phyloP scores from a whole-genome alignment of 306 rosid genomes.

The Abrus precatorius region DNA sequence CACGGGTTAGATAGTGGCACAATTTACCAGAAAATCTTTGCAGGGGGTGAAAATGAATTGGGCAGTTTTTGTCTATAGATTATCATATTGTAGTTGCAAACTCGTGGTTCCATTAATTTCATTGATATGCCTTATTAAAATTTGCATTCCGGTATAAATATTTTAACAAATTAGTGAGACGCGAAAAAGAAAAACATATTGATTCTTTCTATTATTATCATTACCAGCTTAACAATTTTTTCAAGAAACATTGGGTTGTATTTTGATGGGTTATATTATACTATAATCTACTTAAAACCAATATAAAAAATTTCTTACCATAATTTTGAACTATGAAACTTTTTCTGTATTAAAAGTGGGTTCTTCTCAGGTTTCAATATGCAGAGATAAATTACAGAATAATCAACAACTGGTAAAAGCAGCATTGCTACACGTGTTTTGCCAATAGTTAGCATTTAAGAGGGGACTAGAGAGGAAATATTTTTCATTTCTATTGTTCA shows the following conservation, averaged over 20 bases:
- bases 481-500: not conserved
- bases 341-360: not conserved
- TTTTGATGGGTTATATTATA: not conserved
- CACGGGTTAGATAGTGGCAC: constrained; percentile 58
- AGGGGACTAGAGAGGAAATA: not conserved
- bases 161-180: not conserved
- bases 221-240: not conserved
- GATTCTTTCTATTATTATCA: no score
- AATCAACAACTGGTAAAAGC: not conserved
- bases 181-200: no score
- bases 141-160: not conserved
- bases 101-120: not conserved
- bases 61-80: constrained; percentile 39
- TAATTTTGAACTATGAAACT: not conserved
- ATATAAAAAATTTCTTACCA: not conserved
- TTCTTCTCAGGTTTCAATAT: not conserved
- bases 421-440: not conserved
- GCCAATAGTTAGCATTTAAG: constrained; percentile 1
- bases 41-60: not conserved
- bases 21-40: constrained; percentile 49
- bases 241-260: not conserved
- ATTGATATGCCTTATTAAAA: not conserved
- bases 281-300: not conserved
- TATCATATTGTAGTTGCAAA: constrained; percentile 18
- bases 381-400: not conserved